A percentile compares a stretch with the other conserved stretches of the same genome.
These are phyloP conservation scores for Lactarius tabidus DNA, from an alignment of 768 basidiomycete genomes.

Conservation along the genomic window DNA sequence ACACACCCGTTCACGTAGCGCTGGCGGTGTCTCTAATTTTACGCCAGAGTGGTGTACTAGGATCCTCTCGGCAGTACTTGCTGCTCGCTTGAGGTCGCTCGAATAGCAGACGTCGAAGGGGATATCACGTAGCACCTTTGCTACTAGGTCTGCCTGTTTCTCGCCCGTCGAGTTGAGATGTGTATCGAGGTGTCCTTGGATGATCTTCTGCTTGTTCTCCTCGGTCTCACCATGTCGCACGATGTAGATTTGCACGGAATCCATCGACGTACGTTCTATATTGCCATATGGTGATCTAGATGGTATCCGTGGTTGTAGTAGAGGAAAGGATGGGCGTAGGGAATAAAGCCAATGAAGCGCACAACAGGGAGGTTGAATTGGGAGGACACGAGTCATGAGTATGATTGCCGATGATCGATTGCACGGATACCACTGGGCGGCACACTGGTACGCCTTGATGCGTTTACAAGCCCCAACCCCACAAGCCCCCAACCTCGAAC, in stretches of 20 bases:
- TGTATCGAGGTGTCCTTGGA: conserved; percentile 77
- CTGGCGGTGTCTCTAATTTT: conserved; percentile 40
- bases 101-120: conserved; percentile 58
- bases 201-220: conserved; percentile 55
- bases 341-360: not conserved
- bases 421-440: not conserved
- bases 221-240: conserved; percentile 79
- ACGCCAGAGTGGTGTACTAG: conserved; percentile 49
- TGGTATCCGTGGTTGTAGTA: not conserved
- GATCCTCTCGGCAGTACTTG: conserved; percentile 67
- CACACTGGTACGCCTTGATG: not conserved
- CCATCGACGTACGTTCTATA: conserved; percentile 25
- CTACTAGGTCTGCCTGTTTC: conserved; percentile 55
- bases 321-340: not conserved
- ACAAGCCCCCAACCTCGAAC: not conserved
- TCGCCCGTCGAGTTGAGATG: conserved; percentile 57
- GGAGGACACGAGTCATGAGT: not conserved
- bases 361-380: not conserved
- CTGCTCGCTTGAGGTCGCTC: conserved; percentile 70
- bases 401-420: not conserved
- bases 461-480: not conserved
- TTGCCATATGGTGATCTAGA: not conserved
- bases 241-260: conserved; percentile 51
- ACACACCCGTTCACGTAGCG: conserved; percentile 64
- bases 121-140: conserved; percentile 48